A percentile compares a stretch with the other conserved stretches of the same genome.
Conservation (phyloP, 305 asterid species). For the Fraxinus floribunda region DNA sequence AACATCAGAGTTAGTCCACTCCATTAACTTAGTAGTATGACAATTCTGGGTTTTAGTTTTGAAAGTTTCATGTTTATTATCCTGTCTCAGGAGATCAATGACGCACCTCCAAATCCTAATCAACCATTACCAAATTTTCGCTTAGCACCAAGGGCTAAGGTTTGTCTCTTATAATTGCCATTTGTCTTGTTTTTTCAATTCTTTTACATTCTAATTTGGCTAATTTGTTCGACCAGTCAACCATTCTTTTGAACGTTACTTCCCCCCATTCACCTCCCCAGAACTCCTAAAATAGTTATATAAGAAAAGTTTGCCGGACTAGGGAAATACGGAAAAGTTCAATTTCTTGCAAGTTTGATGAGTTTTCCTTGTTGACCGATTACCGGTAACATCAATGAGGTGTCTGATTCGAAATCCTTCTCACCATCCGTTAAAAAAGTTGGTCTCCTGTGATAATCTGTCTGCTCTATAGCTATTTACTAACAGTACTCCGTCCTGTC, state of each 20-base stretch:
- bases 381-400: not conserved
- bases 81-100: conserved; percentile 73
- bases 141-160: conserved; percentile 73
- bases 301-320: not conserved
- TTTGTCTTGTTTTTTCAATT: conserved; percentile 5
- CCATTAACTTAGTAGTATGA: not conserved
- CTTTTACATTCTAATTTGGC: not conserved
- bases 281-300: not conserved
- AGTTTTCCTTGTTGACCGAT: not conserved
- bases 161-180: conserved; percentile 25
- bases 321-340: not conserved
- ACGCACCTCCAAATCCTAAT: conserved; percentile 89
- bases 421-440: not conserved
- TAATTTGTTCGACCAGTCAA: not conserved
- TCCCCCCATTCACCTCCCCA: not conserved
- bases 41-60: not conserved
- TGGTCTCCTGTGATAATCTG: not conserved
- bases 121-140: conserved; percentile 80
- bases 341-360: not conserved
- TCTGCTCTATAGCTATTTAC: not conserved
- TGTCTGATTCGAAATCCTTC: not conserved
- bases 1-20: conserved; percentile 70
- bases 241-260: not conserved
- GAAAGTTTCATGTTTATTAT: conserved; percentile 5
- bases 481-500: conserved; percentile 21